A percentile compares a stretch with the other conserved stretches of the same genome.
These are phyloP conservation scores for Globisporangium cylindrosporum DNA, from an alignment of 352 stramenopile genomes.

Conservation along the genomic window DNA sequence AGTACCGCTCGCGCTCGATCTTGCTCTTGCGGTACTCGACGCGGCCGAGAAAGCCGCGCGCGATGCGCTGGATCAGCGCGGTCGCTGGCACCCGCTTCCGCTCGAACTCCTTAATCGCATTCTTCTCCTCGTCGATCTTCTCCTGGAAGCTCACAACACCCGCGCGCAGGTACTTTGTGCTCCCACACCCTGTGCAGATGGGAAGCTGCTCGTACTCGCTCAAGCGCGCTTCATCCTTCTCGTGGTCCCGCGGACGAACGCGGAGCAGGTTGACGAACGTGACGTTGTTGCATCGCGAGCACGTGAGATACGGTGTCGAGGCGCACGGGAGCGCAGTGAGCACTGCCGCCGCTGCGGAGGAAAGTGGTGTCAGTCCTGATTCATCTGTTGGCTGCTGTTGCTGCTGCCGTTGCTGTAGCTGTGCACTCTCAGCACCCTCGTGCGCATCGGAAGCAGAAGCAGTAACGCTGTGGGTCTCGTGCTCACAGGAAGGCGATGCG, in stretches of 20 bases:
- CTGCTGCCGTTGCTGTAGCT: neutral
- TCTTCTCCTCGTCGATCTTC: conserved; percentile 65
- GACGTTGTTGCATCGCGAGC: conserved; percentile 73
- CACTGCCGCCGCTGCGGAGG: conserved; percentile 5
- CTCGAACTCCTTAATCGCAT: conserved; percentile 66
- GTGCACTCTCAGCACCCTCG: neutral
- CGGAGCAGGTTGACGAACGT: conserved; percentile 66
- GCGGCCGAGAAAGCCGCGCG: conserved; percentile 57
- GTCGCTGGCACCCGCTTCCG: conserved; percentile 46
- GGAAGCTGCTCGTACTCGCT: conserved; percentile 56
- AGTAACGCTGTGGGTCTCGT: neutral
- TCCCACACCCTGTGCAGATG: conserved; percentile 58
- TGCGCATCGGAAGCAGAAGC: neutral
- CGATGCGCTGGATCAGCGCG: conserved; percentile 57
- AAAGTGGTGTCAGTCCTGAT: neutral
- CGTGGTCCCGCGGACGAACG: conserved; percentile 24
- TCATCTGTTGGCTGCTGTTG: neutral
- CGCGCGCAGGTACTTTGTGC: conserved; percentile 63
- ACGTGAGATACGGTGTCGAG: conserved; percentile 77
- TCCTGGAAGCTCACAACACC: conserved; percentile 76
- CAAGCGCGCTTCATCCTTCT: conserved; percentile 19
- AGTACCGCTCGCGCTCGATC: conserved; percentile 42
- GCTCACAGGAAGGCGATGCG: neutral
- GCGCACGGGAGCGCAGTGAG: conserved; percentile 21
- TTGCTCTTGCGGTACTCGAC: conserved; percentile 47